phyloP scores from a whole-genome alignment of 176 grass and related monocot species.

The Themeda triandra region DNA sequence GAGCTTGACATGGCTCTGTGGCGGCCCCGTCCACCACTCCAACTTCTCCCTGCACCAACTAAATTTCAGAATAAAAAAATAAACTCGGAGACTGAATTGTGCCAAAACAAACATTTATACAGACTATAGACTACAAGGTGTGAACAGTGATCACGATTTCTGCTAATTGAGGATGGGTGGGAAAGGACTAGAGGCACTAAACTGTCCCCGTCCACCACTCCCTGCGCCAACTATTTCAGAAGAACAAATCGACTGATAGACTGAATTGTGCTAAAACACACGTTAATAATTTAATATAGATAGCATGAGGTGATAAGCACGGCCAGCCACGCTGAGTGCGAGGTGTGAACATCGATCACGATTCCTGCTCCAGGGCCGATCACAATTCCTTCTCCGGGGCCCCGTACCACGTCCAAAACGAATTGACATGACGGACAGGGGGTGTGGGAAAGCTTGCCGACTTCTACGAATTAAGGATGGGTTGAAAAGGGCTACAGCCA shows the following conservation, averaged over 20 bases:
- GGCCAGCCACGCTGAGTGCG: too few species aligned
- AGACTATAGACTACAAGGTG: background rate
- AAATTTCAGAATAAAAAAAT: background rate
- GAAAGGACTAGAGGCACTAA: too few species aligned
- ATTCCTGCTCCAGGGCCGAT: too few species aligned
- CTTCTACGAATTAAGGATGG: background rate
- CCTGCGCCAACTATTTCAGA: too few species aligned
- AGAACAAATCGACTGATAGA: too few species aligned
- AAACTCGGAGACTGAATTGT: background rate
- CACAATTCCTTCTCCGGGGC: too few species aligned
- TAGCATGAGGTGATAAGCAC: too few species aligned
- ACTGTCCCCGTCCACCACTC: too few species aligned
- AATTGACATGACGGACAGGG: background rate
- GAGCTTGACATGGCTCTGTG: slow-evolving; percentile 43
- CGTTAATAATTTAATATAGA: too few species aligned
- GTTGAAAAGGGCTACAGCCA: background rate
- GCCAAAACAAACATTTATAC: background rate
- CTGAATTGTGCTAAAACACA: too few species aligned
- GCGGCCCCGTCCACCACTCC: background rate
- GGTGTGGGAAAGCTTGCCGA: background rate
- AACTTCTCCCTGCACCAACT: background rate
- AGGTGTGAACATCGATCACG: too few species aligned
- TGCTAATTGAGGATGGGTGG: too few species aligned
- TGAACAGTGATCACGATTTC: background rate
- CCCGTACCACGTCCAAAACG: background rate